Base-by-base conservation (phyloP, 805 yeast species). In the Kodamaea kakaduensis region DNA sequence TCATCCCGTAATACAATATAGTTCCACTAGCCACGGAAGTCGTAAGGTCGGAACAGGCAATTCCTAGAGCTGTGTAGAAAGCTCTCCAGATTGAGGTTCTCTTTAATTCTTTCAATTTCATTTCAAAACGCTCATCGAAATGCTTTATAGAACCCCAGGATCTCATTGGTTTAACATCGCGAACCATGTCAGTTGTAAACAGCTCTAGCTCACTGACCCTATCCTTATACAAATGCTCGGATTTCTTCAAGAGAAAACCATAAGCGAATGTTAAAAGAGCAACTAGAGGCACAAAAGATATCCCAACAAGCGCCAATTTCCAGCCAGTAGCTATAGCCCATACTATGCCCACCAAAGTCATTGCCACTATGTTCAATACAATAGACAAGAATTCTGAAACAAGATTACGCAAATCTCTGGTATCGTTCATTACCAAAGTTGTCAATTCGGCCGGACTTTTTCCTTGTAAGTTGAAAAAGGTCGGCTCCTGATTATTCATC, bases 311-410 rank as follows among this genome's bases (percentile, higher is more conserved):
- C 1, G 96, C 75, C 26, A 93, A 61, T 48, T 81, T 84, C 97
- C 97, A 93, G 0, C 96, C 96, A 8, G 70, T 54, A 0, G 69
- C 70, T 1, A 87, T 42, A 0, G 96, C 78, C 97, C 97, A 93
- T 5, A 77, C 61, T 4, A 80, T 42, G 3, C 96, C 94, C 17
- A 78, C 57, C 0, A 64, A 24, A 0, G 82, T 61, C 31, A 87
- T 67, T 0, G 77, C 61, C 2, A 73, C 32, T 25, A 84, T 69
- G 8, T 81, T 73, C 1, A 77, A 46, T 0, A 77, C 27, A 0
- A 80, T 69, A 7, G 79, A 65, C 19, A 85, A 51, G 43, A 82
- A 79, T 27, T 78, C 78, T 0, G 85, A 68, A 1, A 85, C 69
- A 23, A 89, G 58, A 0, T 67, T 58, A 41, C 96, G 69, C 40